Base-by-base conservation (phyloP, 768 basidiomycete genomes). In the Kwoniella heveanensis region DNA sequence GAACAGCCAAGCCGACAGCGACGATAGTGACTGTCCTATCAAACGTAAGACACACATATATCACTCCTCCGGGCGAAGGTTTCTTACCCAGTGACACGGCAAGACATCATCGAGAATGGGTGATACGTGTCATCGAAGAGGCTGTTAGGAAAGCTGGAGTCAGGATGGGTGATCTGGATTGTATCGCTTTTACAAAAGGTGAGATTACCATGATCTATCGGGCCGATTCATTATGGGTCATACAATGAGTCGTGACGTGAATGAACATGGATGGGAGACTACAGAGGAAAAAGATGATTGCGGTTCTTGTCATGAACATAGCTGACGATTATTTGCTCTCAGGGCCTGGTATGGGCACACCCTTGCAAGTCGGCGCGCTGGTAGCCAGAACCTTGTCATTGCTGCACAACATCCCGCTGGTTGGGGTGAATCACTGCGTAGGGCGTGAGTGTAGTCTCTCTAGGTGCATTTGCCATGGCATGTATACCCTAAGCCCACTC, bases 271-370 rank as follows among this genome's bases (percentile, higher is more conserved):
- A n/a, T n/a, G n/a, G n/a, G n/a, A n/a, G n/a, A n/a, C n/a, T n/a
- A n/a, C n/a, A n/a, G n/a, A n/a, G n/a, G n/a, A n/a, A n/a, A n/a
- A n/a, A n/a, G n/a, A n/a, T n/a, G n/a, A n/a, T n/a, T n/a, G n/a
- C n/a, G n/a, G n/a, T n/a, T n/a, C n/a, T n/a, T n/a, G n/a, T n/a
- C n/a, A n/a, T n/a, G n/a, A n/a, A n/a, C n/a, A n/a, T n/a, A n/a
- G n/a, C n/a, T n/a, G n/a, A n/a, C n/a, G n/a, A n/a, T n/a, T 32
- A 13, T 32, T 32, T 5, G 19, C 1, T 19, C 21, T 19, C 71
- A 97, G 95, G 96, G 1, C 96, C 96, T n/a, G 96, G 96, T 0
- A 99, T 99, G 96, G 96, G 96, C 51, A 93, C 91, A 36, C 96
- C 96, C 1, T 80, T 99, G 36, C 92, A 95, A 73, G 93, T 94